Evolutionary conservation across 345 rosid species (phyloP).

Genomic region (Clarkia xantiana): DNA sequence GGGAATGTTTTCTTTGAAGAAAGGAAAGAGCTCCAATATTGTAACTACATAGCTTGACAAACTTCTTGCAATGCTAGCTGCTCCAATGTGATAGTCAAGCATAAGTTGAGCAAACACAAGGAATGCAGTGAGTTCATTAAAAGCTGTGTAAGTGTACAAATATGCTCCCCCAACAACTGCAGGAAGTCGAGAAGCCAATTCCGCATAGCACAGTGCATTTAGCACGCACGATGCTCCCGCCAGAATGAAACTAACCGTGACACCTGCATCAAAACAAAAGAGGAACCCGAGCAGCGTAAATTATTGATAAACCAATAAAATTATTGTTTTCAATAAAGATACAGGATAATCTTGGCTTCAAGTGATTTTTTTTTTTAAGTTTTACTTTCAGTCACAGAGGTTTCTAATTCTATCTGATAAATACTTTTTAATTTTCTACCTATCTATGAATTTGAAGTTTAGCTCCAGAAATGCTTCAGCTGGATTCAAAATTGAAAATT

Average conservation of each 20-base stretch:
- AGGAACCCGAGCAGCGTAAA: background rate
- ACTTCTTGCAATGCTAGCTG: conserved; percentile 93
- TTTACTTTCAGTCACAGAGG: too few species aligned
- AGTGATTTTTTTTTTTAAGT: too few species aligned
- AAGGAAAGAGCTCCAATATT: conserved; percentile 58
- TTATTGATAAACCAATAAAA: too few species aligned
- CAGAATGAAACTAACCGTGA: conserved; percentile 66
- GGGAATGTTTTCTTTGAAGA: conserved; percentile 47
- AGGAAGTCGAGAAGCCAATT: conserved; percentile 75
- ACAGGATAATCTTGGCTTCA: too few species aligned
- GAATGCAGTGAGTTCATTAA: conserved; percentile 85
- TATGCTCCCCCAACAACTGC: conserved; percentile 98
- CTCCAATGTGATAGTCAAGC: conserved; percentile 94
- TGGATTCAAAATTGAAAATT: too few species aligned
- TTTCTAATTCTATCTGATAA: too few species aligned
- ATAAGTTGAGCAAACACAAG: conserved; percentile 83
- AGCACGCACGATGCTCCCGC: conserved; percentile 86
- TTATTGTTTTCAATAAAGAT: too few species aligned
- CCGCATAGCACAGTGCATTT: conserved; percentile 93
- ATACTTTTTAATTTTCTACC: too few species aligned
- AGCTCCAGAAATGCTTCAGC: too few species aligned
- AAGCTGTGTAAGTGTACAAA: conserved; percentile 66
- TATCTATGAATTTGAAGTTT: too few species aligned
- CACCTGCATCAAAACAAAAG: conserved; percentile 35
- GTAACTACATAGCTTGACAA: conserved; percentile 68